Conservation (phyloP, 1,139 yeast genomes). For the Blastobotrys elegans region DNA sequence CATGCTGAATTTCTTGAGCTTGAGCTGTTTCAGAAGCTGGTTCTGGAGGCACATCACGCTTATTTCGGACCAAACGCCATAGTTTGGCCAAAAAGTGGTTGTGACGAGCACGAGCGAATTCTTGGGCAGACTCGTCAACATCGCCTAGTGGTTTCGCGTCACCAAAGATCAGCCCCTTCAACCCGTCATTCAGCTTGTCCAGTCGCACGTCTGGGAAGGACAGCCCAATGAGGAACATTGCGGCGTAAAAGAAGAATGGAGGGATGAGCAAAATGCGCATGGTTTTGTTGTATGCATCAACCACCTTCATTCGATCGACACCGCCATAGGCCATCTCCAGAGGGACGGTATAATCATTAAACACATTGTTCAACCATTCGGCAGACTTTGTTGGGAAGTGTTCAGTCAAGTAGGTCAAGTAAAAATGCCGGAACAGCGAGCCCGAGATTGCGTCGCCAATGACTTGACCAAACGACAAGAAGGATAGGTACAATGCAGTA, state of each 20-base stretch:
- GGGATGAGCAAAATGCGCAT: conserved; percentile 17
- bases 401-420: conserved; percentile 13
- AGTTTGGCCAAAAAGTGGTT: not conserved
- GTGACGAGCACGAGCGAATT: not conserved
- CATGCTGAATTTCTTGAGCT: too few species aligned
- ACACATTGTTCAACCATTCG: conserved; percentile 10
- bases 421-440: conserved; percentile 16
- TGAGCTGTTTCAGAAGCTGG: too few species aligned
- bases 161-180: conserved; percentile 10
- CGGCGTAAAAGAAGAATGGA: conserved; percentile 14
- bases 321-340: conserved; percentile 13
- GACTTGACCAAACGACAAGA: conserved; percentile 20
- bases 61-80: not conserved
- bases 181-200: conserved; percentile 10
- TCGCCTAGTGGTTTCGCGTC: not conserved
- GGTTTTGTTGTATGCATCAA: conserved; percentile 11
- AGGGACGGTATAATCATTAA: conserved; percentile 16
- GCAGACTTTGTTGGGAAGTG: conserved; percentile 11
- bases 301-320: conserved; percentile 14
- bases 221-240: conserved; percentile 14
- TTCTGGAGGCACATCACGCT: not conserved
- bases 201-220: conserved; percentile 13
- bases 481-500: conserved; percentile 23
- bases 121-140: not conserved
- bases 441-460: conserved; percentile 20